Evolutionary conservation across 495 filamentous ascomycete genomes (phyloP), one percentile per base, ranked within the genome.

Genomic region (Penicillium paxilli): DNA sequence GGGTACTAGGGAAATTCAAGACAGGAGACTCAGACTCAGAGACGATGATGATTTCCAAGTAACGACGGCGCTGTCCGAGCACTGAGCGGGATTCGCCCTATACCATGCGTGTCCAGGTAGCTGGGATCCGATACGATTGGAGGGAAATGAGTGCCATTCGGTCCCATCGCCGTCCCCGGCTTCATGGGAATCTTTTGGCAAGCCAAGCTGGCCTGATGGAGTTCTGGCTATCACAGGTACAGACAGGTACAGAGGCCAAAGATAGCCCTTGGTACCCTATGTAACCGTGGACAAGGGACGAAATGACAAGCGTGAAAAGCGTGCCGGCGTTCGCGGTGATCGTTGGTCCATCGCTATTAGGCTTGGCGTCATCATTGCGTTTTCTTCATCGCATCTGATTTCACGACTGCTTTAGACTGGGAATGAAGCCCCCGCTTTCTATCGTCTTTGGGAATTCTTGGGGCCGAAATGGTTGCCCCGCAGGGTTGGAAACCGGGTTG

Each of bases 321-420:
- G 54, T 62, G 59, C 51, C 24, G 20, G 35, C 28, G 21, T 62
- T 46, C 47, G 12, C 6, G 40, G 16, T 41, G 35, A 37, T 50
- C 51, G 59, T 62, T 62, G 59, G 59, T 51, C 51, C 51, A 42
- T 38, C 33, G 33, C 8, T 46, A 11, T 35, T 16, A 20, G 45
- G 17, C 49, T 46, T 26, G 25, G 47, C 59, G 53, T 57, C 59
- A 52, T 54, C 51, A 51, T 51, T 33, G 22, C 16, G 14, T 23
- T n/a, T n/a, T 49, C 20, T 22, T 23, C 17, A 42, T 42, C 40
- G 40, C 35, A 38, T 38, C 35, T 38, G 35, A 38, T 38, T 19
- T 38, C 35, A 38, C 35, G 17, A 38, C 16, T 12, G 5, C 35
- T 23, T 11, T 10, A n/a, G n/a, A n/a, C n/a, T n/a, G n/a, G n/a